Evolutionary conservation across 129 eudicot species (phyloP).

Genomic region (Scalesia atractyloides): DNA sequence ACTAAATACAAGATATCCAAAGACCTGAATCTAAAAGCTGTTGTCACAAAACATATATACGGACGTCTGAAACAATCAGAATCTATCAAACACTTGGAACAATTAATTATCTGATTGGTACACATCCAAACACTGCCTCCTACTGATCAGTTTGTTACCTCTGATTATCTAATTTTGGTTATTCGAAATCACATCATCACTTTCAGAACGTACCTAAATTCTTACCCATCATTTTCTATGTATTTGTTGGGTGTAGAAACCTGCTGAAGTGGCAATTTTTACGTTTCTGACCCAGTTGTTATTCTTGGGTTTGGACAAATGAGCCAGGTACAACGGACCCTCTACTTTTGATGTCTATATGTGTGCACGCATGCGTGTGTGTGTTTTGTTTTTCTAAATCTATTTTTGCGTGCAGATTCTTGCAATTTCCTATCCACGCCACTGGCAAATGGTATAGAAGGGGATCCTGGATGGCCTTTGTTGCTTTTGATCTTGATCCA

Average conservation of each 20-base stretch:
- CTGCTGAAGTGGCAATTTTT: slow-evolving; percentile 57
- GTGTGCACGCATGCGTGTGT: not conserved
- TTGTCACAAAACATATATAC: too few species aligned
- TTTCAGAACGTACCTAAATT: too few species aligned
- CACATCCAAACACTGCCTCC: too few species aligned
- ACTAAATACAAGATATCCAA: too few species aligned
- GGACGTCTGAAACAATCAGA: too few species aligned
- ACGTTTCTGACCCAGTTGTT: slow-evolving; percentile 79
- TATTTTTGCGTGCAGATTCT: slow-evolving; percentile 58
- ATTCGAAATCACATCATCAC: too few species aligned
- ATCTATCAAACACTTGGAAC: too few species aligned
- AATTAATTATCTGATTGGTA: too few species aligned
- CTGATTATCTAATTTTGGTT: too few species aligned
- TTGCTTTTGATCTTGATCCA: slow-evolving; percentile 94
- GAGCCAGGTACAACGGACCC: slow-evolving; percentile 67
- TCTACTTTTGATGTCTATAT: not conserved
- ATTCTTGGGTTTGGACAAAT: slow-evolving; percentile 95
- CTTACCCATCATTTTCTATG: too few species aligned
- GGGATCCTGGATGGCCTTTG: slow-evolving; percentile 85
- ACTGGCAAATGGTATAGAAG: slow-evolving; percentile 70
- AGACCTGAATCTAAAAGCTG: too few species aligned
- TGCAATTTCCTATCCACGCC: slow-evolving; percentile 92
- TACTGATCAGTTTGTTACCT: too few species aligned
- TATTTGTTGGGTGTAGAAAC: slow-evolving; percentile 44
- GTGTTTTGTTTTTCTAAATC: slow-evolving; percentile 10